Base-by-base conservation (phyloP, 2,329 filamentous ascomycete genomes). In the Talaromyces sp. region DNA sequence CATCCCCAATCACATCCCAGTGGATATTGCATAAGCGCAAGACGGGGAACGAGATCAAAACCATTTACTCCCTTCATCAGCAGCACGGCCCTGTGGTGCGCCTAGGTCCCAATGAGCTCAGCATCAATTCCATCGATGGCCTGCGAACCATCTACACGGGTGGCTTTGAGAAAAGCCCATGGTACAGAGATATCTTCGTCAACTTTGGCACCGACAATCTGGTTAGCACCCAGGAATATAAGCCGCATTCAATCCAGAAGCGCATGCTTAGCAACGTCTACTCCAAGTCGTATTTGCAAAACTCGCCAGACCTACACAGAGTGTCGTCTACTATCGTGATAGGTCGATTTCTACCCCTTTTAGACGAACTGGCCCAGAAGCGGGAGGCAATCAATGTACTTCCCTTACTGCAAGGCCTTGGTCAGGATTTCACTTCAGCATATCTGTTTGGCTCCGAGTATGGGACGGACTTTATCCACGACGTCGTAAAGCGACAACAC, bases 221-320 rank as follows among this genome's bases (percentile, higher is more conserved):
- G 81, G 92, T 93, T 75, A 89, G 89, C 1, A 86, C 86, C 22
- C 76, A 80, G 4, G 74, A 80, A 17, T 84, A 85, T 25, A 84
- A 82, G 38, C 78, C 83, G 1, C 91, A 93, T 73, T 87, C 89
- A 0, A 77, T 81, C 7, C 81, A 89, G 51, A 93, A 92, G 73
- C 85, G 89, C 19, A 89, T 92, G 85, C 78, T 93, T 27, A 88
- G 88, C 64, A 86, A 91, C 69, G 83, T 90, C 61, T 93, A 92
- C 78, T 91, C 90, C 61, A 93, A 93, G 73, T 90, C 89, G 0
- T 86, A 81, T 58, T 79, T 93, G 40, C 84, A 86, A 65, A 78
- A 80, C 5, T 91, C 88, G 4, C 72, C 78, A 0, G 80, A 86
- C 1, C 75, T 89, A 11, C 76, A 78, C 0, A 78, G 75, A 0